phyloP scores from a whole-genome alignment of 148 eudicot genomes.

The Vaccinium myrtillus region DNA sequence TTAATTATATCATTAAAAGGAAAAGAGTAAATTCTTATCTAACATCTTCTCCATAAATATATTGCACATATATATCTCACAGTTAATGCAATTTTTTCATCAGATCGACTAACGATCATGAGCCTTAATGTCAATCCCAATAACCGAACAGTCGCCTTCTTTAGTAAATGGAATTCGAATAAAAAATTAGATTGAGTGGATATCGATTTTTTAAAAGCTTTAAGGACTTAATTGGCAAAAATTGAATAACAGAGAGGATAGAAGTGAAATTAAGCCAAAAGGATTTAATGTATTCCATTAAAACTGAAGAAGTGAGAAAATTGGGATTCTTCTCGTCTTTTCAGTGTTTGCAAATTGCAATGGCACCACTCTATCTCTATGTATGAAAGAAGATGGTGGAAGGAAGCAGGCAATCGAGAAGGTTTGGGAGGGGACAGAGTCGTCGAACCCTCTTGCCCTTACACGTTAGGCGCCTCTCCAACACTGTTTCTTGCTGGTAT shows the following conservation, averaged over 20 bases:
- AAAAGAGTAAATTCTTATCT: too few relatives aligned
- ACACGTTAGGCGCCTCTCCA: conserved; percentile 35
- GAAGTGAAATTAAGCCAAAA: not conserved
- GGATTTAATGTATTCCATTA: too few relatives aligned
- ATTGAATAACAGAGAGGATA: not conserved
- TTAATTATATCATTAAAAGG: too few relatives aligned
- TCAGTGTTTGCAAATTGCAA: not conserved
- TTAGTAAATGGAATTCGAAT: not conserved
- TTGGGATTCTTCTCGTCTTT: not conserved
- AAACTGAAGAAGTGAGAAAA: not conserved
- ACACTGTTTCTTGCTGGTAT: conserved; percentile 72
- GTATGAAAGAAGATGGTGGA: conserved; percentile 20
- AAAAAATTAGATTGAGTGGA: not conserved
- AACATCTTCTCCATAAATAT: not conserved
- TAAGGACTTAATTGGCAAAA: not conserved
- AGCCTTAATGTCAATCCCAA: not conserved
- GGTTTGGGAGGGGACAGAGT: conserved; percentile 29
- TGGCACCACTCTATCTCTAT: not conserved
- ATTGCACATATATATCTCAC: not conserved
- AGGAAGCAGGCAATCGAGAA: conserved; percentile 34
- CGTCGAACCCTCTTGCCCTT: conserved; percentile 53
- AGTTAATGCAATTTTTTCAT: too few relatives aligned
- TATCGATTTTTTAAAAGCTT: not conserved
- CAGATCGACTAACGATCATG: too few relatives aligned
- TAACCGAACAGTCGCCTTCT: not conserved